These are phyloP conservation scores for Metrosideros polymorpha DNA, from an alignment of 441 rosid species.

Conservation along the genomic window DNA sequence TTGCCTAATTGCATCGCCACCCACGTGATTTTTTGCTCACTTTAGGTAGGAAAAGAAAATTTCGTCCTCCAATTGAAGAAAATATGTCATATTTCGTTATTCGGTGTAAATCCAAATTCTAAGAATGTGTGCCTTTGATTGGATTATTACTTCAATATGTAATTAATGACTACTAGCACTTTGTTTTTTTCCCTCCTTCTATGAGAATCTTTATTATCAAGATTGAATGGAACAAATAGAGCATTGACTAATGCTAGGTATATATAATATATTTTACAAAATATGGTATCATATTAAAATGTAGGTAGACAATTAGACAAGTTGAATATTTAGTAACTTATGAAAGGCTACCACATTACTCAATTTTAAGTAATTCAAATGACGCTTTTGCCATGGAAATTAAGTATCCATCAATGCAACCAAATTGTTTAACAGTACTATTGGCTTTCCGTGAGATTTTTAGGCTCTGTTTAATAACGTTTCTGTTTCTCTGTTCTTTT, in stretches of 20 bases:
- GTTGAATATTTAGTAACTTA: neutral
- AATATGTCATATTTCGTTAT: no score
- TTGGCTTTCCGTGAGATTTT: neutral
- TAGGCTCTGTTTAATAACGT: no score
- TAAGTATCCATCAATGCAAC: neutral
- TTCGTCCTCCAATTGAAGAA: no score
- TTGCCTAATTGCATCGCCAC: no score
- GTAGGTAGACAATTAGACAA: neutral
- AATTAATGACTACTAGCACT: neutral
- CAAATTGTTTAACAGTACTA: no score
- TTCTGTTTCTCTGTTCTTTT: no score
- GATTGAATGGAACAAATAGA: neutral
- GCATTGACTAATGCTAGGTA: neutral
- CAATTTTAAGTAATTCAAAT: neutral
- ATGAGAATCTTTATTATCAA: neutral
- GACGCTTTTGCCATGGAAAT: neutral
- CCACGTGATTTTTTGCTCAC: no score
- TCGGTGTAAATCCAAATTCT: neutral
- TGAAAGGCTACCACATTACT: neutral
- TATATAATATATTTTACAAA: no score
- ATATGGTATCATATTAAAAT: neutral
- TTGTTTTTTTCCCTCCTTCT: neutral
- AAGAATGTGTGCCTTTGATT: neutral
- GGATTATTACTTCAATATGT: neutral
- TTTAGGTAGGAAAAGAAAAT: no score